Percentiles rank a stretch among this genome's conserved stretches.
Conservation (phyloP, 2,329 filamentous ascomycete species). For the Nothophoma quercina region DNA sequence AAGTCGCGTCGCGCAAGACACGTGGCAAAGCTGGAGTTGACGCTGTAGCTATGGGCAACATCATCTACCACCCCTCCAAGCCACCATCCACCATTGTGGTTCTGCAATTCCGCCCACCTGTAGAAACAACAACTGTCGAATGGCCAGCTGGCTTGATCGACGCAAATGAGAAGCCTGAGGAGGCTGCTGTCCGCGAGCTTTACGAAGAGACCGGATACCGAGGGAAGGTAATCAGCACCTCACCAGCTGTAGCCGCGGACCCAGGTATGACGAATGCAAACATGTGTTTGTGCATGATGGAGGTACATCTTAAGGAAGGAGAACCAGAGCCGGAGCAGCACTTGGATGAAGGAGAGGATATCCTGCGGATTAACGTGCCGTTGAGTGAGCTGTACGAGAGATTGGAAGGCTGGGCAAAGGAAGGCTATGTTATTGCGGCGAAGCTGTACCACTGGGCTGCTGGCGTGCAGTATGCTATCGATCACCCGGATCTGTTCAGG, state of each 20-base stretch:
- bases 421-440: conserved; percentile 37
- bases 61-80: conserved; percentile 56
- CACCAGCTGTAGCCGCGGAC: conserved; percentile 33
- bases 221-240: conserved; percentile 47
- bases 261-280: conserved; percentile 40
- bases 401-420: conserved; percentile 32
- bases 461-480: conserved; percentile 35
- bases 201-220: conserved; percentile 70
- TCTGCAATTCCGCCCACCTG: conserved; percentile 66
- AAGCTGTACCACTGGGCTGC: conserved; percentile 42
- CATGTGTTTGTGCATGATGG: conserved; percentile 36
- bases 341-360: conserved; percentile 40
- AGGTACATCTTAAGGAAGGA: conserved; percentile 29
- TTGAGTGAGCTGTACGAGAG: conserved; percentile 31
- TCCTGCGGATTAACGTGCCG: conserved; percentile 36
- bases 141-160: conserved; percentile 60
- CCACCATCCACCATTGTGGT: conserved; percentile 44
- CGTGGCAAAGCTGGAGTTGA: conserved; percentile 63
- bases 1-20: conserved; percentile 72
- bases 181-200: conserved; percentile 65
- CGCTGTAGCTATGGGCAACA: conserved; percentile 75
- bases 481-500: conserved; percentile 32
- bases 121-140: conserved; percentile 65
- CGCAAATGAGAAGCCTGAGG: conserved; percentile 62
- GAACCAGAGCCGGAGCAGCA: conserved; percentile 37